Evolutionary conservation across 495 filamentous ascomycete genomes (phyloP), one percentile per base, ranked within the genome.

Genomic region (Tuber aestivum): DNA sequence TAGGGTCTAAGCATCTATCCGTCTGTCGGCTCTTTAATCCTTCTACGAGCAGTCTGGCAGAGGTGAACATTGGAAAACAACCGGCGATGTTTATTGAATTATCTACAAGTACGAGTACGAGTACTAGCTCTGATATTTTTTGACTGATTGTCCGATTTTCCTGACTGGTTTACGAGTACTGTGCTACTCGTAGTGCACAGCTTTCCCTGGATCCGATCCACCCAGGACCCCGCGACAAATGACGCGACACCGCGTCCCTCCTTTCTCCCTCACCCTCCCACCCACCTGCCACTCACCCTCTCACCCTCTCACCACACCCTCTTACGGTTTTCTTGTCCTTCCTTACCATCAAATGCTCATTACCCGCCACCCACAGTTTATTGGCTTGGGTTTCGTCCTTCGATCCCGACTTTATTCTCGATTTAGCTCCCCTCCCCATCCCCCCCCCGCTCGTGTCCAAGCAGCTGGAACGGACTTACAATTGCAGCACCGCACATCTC

Each of bases 391-490:
- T 32, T 71, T 70, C 72, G 41, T 70, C 44, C 77, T 56, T 72
- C 78, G 78, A 79, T 79, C 74, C 69, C 65, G 77, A 79, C 78
- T 50, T 50, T 75, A 79, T 79, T 79, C 45, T 79, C 78, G 72
- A 73, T 75, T 79, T 79, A 79, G 75, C 75, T 75, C 35, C 69
- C 71, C 56, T 65, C 75, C 72, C 75, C 76, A 78, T 75, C 76
- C 76, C 72, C 72, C 77, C 78, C 77, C 78, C 73, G 72, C 78
- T 79, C 77, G 77, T 76, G 77, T 79, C 78, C 78, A 79, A 79
- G 73, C 45, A 79, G 76, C 76, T 79, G 76, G 77, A 78, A 79
- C 75, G 69, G 71, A 74, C 76, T 78, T 72, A 75, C 76, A 79
- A 79, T 79, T 75, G 70, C 70, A 79, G 77, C 77, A 76, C 72